Evolutionary conservation across 345 rosid species (phyloP).

Genomic region (Aethionema arabicum): DNA sequence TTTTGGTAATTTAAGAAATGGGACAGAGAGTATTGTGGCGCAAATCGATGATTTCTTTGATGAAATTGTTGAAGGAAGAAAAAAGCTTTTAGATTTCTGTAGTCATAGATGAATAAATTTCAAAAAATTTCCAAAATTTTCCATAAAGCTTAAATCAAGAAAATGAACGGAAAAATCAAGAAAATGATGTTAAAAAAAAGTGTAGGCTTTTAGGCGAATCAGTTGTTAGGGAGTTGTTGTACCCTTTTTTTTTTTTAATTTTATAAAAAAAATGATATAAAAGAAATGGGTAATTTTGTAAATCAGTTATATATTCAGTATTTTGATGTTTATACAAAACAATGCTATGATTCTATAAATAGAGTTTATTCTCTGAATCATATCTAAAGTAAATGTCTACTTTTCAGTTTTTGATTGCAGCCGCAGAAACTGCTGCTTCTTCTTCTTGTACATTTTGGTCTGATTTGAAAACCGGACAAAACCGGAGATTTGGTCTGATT

Average conservation of each 20-base stretch:
- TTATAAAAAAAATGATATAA: slow-evolving; percentile 3
- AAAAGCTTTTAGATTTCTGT: slow-evolving; percentile 77
- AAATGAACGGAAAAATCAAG: neutral
- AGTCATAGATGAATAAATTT: slow-evolving; percentile 50
- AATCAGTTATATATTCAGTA: slow-evolving; percentile 14
- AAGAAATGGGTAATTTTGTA: neutral
- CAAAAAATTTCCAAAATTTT: no score
- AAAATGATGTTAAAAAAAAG: neutral
- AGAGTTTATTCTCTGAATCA: slow-evolving; percentile 38
- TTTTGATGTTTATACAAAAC: slow-evolving; percentile 23
- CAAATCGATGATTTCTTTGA: slow-evolving; percentile 91
- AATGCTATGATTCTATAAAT: slow-evolving; percentile 31
- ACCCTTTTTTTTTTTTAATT: slow-evolving; percentile 4
- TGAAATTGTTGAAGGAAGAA: slow-evolving; percentile 86
- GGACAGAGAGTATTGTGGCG: slow-evolving; percentile 61
- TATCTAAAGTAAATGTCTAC: slow-evolving; percentile 33
- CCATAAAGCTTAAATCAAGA: no score
- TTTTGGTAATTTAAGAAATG: slow-evolving; percentile 62
- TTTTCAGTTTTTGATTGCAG: slow-evolving; percentile 37
- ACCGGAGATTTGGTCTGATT: slow-evolving; percentile 22
- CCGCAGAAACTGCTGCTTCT: slow-evolving; percentile 19
- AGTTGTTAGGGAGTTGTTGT: slow-evolving; percentile 39
- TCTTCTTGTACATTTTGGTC: neutral
- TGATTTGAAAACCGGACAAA: neutral
- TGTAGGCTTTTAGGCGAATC: slow-evolving; percentile 36